Percentiles rank a stretch among this genome's conserved stretches.
phyloP scores from a whole-genome alignment of 352 stramenopile genomes.

The Globisporangium barbulae region DNA sequence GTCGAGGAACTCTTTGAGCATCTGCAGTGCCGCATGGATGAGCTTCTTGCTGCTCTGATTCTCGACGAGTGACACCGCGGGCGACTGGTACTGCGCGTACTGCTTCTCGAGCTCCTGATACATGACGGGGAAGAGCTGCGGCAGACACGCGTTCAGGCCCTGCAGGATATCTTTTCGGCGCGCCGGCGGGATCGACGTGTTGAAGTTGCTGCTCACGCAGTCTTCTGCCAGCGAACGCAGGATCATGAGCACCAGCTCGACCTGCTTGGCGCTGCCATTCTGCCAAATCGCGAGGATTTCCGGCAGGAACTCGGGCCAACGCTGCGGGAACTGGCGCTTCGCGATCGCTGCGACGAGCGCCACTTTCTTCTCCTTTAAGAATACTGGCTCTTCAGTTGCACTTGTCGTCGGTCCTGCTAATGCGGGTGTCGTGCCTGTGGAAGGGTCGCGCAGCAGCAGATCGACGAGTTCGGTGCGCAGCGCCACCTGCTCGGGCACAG shows the following conservation, averaged over 20 bases:
- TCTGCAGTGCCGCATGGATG: constrained; percentile 57
- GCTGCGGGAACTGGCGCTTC: constrained; percentile 83
- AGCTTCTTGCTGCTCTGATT: constrained; percentile 43
- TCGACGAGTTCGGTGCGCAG: constrained; percentile 58
- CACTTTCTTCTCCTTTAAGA: constrained; percentile 79
- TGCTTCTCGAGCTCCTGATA: constrained; percentile 77
- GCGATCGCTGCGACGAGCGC: constrained; percentile 64
- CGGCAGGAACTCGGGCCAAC: constrained; percentile 63
- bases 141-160: constrained; percentile 67
- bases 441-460: constrained; percentile 34
- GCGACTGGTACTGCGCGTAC: constrained; percentile 48
- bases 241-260: constrained; percentile 72
- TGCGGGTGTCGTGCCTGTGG: background rate
- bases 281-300: constrained; percentile 67
- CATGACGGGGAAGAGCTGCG: constrained; percentile 61
- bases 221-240: constrained; percentile 73
- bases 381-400: constrained; percentile 43
- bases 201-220: constrained; percentile 78
- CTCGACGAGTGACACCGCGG: constrained; percentile 15
- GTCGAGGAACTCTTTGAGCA: constrained; percentile 82
- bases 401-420: background rate
- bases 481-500: constrained; percentile 35
- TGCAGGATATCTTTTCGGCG: constrained; percentile 79
- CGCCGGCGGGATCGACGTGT: constrained; percentile 67
- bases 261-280: constrained; percentile 32